Base-by-base conservation (phyloP, 495 filamentous ascomycete genomes). In the Durotheca rogersii region DNA sequence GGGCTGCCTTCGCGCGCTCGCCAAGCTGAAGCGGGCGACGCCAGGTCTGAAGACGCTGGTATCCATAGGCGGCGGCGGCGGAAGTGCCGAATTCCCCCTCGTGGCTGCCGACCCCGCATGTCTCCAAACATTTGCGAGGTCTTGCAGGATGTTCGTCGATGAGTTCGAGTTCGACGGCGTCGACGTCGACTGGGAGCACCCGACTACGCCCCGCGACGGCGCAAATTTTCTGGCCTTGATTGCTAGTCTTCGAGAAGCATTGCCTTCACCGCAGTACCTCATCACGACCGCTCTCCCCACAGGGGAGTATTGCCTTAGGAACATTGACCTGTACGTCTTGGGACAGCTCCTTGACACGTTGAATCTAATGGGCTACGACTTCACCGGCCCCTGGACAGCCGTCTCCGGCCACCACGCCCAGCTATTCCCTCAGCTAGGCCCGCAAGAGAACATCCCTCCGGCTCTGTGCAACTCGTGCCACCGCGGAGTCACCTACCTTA, bases 341-440 rank as follows among this genome's bases (percentile, higher is more conserved):
- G 71, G 77, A 7, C 52, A 72, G 12, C 75, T 84, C 27, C 74
- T 90, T 14, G 85, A 90, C 63, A 75, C 81, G 53, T 71, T 93
- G 54, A 90, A 90, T 55, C 67, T 93, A n/a, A 93, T 91, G 88
- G 75, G 82, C 4, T 93, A 91, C 56, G 88, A 93, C 65, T 91
- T 91, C 62, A 75, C 79, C 2, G 88, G 88, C 0, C 77, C 86
- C 1, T 91, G 88, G 88, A 76, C 78, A 2, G 55, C 73, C 17
- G 69, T 77, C 23, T 78, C 77, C 10, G 87, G 85, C 4, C 84
- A 91, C 60, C 88, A 91, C 16, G 81, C 88, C 3, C 86, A 89
- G 54, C 77, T 91, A 0, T 81, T 78, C 50, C 62, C 40, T 48
- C 60, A 35, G 4, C 41, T 48, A 3, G 71, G 80, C 9, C 75